Evolutionary conservation across 208 protist species (phyloP), one percentile per base, ranked within the genome.

Genomic region (Acanthamoeba triangularis): DNA sequence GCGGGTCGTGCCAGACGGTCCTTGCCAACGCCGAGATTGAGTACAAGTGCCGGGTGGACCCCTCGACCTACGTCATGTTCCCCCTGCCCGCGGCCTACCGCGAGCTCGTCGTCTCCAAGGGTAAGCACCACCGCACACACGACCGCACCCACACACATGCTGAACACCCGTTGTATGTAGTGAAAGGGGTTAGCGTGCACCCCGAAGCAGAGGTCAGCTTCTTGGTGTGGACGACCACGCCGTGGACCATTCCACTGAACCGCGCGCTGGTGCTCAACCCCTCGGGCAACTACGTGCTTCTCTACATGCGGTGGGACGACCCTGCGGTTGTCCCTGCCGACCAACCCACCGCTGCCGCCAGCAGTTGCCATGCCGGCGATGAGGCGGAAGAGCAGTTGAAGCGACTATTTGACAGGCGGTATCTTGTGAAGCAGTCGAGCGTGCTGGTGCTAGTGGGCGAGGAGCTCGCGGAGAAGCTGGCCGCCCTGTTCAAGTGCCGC

Each of bases 181-280:
- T 78, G 13, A 10, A 25, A n/a, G 69, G 69, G 37, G 69, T 41
- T 0, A 37, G 23, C 72, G 14, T 37, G 72, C 41, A 88, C 11
- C 23, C 47, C 28, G 80, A 63, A 13, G 80, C 41, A 1, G 44
- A 88, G 33, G 44, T 61, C 11, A 25, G 47, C 20, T 63, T 88
- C 47, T 20, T 88, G 20, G 80, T 61, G 41, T 88, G 80, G 80
- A 88, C 80, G 0, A 88, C 80, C 20, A 88, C 80, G 16, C 80
- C 80, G 80, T 88, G 80, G 80, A 88, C 80, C 28, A 52, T 88
- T 59, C 80, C 80, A 1, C 56, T 88, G 80, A 88, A 88, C 52
- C 35, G 80, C 20, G 80, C 80, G 28, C 47, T 88, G 33, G 80
- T 88, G 80, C 47, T 88, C n/a, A 88, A 88, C 25, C 80, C 80